Base-by-base conservation (phyloP, 306 rosid genomes). In the Carpinus viminea region DNA sequence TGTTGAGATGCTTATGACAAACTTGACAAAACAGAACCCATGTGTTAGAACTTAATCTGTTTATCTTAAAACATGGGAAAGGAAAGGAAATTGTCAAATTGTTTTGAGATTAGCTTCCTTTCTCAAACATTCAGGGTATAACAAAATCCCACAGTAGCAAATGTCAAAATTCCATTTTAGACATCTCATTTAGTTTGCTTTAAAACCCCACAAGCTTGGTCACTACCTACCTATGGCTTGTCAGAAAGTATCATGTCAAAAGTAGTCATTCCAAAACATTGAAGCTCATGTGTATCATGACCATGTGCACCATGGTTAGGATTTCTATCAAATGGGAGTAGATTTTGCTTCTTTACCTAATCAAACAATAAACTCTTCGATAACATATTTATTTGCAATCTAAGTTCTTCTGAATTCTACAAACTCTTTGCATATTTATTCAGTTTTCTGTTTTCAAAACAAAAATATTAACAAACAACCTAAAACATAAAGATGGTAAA, bases 381-480 rank as follows among this genome's bases (percentile, higher is more conserved):
- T n/a, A n/a, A n/a, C n/a, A n/a, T n/a, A n/a, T n/a, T 36, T 36
- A 36, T 36, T 36, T 5, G 4, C 5, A 36, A 36, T 53, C 41
- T 52, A 57, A 59, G 47, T 78, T 64, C 72, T 20, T 53, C 34
- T 79, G 74, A 86, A 82, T n/a, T n/a, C 31, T 28, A 28, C 31
- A 28, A 0, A 28, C 31, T 28, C 31, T 28, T 28, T 28, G 2
- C 31, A 2, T 28, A 28, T 3, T 36, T 36, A 36, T 36, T 36
- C 5, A 36, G 31, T 28, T 28, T 28, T n/a, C n/a, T n/a, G n/a
- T n/a, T n/a, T 5, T 38, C 43, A 38, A 38, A 38, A 38, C 7
- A 38, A 38, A 38, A 38, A 38, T 38, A 38, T 4, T 38, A 38
- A 38, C 43, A 38, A 38, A 38, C 43, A 38, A 38, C 43, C 34